Base-by-base conservation (phyloP, 495 filamentous ascomycete species). In the Aspergillus heteromorphus region DNA sequence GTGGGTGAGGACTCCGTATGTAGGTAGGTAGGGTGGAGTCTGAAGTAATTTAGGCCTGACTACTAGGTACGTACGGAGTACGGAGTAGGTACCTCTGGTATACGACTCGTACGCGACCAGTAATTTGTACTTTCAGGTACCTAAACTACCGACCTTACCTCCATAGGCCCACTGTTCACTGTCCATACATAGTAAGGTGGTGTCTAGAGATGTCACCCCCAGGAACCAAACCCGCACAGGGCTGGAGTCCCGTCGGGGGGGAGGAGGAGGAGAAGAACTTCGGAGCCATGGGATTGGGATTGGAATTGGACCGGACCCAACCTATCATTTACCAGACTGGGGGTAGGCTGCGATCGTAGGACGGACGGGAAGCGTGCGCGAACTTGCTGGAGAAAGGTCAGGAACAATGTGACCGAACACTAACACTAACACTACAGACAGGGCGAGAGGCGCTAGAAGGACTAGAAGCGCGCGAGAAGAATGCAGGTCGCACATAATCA, bases 381-480 rank as follows among this genome's bases (percentile, higher is more conserved):
- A 19, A 19, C 27, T 47, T 25, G 43, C 3, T 29, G 34, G n/a
- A n/a, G n/a, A n/a, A n/a, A n/a, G n/a, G n/a, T n/a, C n/a, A n/a
- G n/a, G n/a, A n/a, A n/a, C n/a, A n/a, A n/a, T n/a, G n/a, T n/a
- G n/a, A n/a, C n/a, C n/a, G n/a, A n/a, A n/a, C n/a, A n/a, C n/a
- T n/a, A n/a, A n/a, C n/a, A n/a, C n/a, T n/a, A n/a, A n/a, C n/a
- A n/a, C n/a, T n/a, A 51, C 49, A 47, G 38, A 45, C 21, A 40
- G 40, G 50, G 43, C 27, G 56, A 56, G 56, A 56, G 49, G 40
- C 57, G 61, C 62, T 68, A 65, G 70, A 68, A 71, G 53, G 57
- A 61, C 69, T 72, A 72, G 69, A 72, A 72, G 69, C 41, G 13
- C 23, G 53, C 38, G 42, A 61, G 64, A 71, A 71, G 68, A 71